These are phyloP conservation scores for Pythium grandisporangium DNA, from an alignment of 352 stramenopile genomes.

Conservation along the genomic window DNA sequence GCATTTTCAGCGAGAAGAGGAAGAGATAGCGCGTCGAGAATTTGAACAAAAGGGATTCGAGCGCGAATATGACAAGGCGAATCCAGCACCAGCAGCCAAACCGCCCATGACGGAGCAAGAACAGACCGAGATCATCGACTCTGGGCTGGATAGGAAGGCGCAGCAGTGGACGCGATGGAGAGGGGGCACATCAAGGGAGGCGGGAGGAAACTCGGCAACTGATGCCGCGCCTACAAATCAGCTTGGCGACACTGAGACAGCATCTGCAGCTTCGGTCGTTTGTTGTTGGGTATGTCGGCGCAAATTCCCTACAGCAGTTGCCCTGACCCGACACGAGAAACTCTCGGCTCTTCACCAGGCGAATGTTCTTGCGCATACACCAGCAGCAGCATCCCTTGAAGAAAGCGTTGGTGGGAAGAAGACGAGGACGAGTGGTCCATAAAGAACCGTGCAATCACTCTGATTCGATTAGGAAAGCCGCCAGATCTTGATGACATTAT, in stretches of 20 bases:
- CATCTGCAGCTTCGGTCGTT: neutral
- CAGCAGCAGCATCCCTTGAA: too few species aligned
- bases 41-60: constrained; percentile 62
- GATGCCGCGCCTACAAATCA: too few species aligned
- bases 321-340: constrained; percentile 38
- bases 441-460: neutral
- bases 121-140: neutral
- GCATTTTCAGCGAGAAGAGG: constrained; percentile 62
- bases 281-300: constrained; percentile 64
- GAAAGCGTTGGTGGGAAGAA: too few species aligned
- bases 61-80: constrained; percentile 26
- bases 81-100: constrained; percentile 1
- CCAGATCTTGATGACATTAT: constrained; percentile 72
- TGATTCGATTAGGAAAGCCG: constrained; percentile 19
- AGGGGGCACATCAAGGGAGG: neutral
- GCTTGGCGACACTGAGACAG: too few species aligned
- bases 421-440: constrained; percentile 4
- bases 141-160: neutral
- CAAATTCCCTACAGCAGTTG: constrained; percentile 39
- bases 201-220: too few species aligned
- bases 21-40: constrained; percentile 40
- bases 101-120: neutral
- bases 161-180: constrained; percentile 8
- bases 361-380: too few species aligned
- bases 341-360: constrained; percentile 39